Evolutionary conservation across 2,329 filamentous ascomycete species (phyloP).

Genomic region (Verticillium longisporum): DNA sequence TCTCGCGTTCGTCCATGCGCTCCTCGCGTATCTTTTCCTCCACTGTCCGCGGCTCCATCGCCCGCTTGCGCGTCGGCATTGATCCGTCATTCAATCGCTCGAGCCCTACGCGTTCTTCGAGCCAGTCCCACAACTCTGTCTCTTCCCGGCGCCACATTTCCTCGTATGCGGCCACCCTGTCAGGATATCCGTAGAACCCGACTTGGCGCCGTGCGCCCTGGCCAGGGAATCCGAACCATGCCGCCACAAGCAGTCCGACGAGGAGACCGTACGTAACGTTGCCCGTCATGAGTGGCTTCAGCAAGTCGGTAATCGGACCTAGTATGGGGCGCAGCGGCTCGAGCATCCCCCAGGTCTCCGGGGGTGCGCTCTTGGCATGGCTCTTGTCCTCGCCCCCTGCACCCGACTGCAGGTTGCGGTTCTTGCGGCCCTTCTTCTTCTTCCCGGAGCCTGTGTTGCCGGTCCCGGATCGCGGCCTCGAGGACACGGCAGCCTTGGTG

Average conservation of each 20-base stretch:
- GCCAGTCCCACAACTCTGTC: slow-evolving; percentile 85
- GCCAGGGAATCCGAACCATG: slow-evolving; percentile 60
- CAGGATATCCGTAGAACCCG: slow-evolving; percentile 41
- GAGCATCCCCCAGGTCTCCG: slow-evolving; percentile 66
- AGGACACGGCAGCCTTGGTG: slow-evolving; percentile 65
- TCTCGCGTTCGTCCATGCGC: slow-evolving; percentile 63
- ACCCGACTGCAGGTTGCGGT: slow-evolving; percentile 37
- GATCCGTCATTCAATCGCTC: slow-evolving; percentile 44
- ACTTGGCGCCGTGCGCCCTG: slow-evolving; percentile 18
- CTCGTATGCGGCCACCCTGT: slow-evolving; percentile 78
- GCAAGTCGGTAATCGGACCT: slow-evolving; percentile 61
- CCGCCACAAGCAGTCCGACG: slow-evolving; percentile 63
- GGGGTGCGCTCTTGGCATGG: slow-evolving; percentile 31
- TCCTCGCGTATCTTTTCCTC: slow-evolving; percentile 53
- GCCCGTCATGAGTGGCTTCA: slow-evolving; percentile 65
- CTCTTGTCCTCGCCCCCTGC: slow-evolving; percentile 31
- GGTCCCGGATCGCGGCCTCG: slow-evolving; percentile 48
- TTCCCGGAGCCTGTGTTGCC: slow-evolving; percentile 39
- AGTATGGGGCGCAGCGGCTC: slow-evolving; percentile 68
- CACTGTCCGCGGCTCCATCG: slow-evolving; percentile 38
- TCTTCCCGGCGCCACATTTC: slow-evolving; percentile 89
- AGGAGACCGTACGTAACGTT: slow-evolving; percentile 74
- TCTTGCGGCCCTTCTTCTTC: slow-evolving; percentile 57
- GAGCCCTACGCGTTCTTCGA: slow-evolving; percentile 78
- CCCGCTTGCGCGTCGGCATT: slow-evolving; percentile 36